A percentile compares a stretch with the other conserved stretches of the same genome.
Evolutionary conservation across 805 yeast species (phyloP).

Genomic region (Millerozyma miso): DNA sequence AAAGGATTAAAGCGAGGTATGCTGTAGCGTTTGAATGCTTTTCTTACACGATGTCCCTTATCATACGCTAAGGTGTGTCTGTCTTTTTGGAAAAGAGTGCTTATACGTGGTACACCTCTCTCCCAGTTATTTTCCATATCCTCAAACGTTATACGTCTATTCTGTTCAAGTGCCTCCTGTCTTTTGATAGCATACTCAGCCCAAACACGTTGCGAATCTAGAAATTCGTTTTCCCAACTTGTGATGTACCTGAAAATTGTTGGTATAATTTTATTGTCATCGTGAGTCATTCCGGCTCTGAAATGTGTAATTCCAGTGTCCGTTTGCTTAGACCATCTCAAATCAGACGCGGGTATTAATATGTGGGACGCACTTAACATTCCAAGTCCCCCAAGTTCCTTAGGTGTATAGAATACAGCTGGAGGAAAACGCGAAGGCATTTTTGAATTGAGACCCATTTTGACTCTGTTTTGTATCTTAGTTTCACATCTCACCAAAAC

Average conservation of each 20-base stretch:
- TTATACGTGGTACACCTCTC: slow-evolving; percentile 92
- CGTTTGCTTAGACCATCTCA: slow-evolving; percentile 88
- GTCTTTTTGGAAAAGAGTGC: slow-evolving; percentile 92
- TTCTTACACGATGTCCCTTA: slow-evolving; percentile 84
- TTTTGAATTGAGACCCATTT: slow-evolving; percentile 91
- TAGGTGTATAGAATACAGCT: slow-evolving; percentile 96
- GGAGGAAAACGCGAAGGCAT: slow-evolving; percentile 99
- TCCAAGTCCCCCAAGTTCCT: slow-evolving; percentile 95
- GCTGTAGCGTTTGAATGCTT: slow-evolving; percentile 71
- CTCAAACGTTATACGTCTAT: slow-evolving; percentile 83
- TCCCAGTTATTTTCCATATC: slow-evolving; percentile 96
- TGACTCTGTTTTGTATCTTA: slow-evolving; percentile 87
- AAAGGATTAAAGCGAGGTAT: slow-evolving; percentile 77
- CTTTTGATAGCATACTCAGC: slow-evolving; percentile 91
- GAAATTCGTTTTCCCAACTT: slow-evolving; percentile 94
- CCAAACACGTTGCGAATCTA: slow-evolving; percentile 96
- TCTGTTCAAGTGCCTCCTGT: slow-evolving; percentile 79
- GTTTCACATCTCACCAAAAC: slow-evolving; percentile 87
- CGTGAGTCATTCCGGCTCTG: slow-evolving; percentile 86
- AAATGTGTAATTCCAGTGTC: slow-evolving; percentile 93
- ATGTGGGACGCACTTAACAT: slow-evolving; percentile 97
- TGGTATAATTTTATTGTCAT: slow-evolving; percentile 80
- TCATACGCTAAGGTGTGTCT: slow-evolving; percentile 92
- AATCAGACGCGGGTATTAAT: slow-evolving; percentile 87
- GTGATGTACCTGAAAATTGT: slow-evolving; percentile 89